Base-by-base conservation (phyloP, 176 grass and related monocot genomes). In the Carex parvula region DNA sequence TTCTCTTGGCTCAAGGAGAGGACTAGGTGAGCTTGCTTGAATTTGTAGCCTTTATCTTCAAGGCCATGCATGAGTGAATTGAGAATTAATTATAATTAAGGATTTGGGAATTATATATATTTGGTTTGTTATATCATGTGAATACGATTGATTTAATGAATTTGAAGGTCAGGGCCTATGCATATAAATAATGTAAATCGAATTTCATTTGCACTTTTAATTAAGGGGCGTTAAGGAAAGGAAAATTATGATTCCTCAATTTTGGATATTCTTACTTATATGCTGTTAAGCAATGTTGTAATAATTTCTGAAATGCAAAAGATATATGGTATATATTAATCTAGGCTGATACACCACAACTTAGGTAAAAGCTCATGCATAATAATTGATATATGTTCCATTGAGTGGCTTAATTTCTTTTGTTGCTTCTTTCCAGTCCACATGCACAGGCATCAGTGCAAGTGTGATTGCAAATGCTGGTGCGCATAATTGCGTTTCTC, bases 1-100 rank as follows among this genome's bases (percentile, higher is more conserved):
- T 86, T 86, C 20, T 66, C 88, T 16, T 89, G 88, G 88, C 84
- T 89, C 6, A 29, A 59, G 58, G 78, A 86, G 14, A 83, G 84
- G 57, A 80, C 59, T 10, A 83, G 86, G 13, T 35, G 6, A 13
- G 17, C 22, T 59, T 52, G 70, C 42, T 74, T 74, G 44, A 44
- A 50, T 73, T 6, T 5, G 42, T 52, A 26, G 41, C 20, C 9
- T 39, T 39, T 73, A 73, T 10, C 20, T 73, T 17, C 56, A 60
- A 13, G 16, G 35, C n/a, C 11, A n/a, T 52, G 42, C 9, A 26
- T 46, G 42, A 21, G n/a, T 48, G 37, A 71, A 71, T 71, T 21
- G 3, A 71, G 3, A 39, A 39, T 39, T 39, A 48, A 72, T 21
- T 44, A 7, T 17, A 16, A 13, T 39, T 17, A 35, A 6, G 32